A percentile compares a stretch with the other conserved stretches of the same genome.
phyloP scores from a whole-genome alignment of 441 rosid genomes.

The Erodium texanum region DNA sequence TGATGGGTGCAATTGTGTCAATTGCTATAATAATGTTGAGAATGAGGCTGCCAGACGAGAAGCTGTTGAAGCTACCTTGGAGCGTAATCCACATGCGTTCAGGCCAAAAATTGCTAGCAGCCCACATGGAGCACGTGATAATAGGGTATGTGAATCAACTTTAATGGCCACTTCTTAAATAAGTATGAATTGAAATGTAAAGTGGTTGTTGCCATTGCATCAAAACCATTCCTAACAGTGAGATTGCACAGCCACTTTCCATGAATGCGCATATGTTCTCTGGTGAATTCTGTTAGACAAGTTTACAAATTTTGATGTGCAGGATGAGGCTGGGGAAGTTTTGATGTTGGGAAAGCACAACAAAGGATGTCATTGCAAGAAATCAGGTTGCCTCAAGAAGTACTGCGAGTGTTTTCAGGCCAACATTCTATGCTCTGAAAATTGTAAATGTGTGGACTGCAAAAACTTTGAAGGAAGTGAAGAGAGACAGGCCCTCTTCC shows the following conservation, averaged over 20 bases:
- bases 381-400: constrained; percentile 93
- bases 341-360: too few species aligned
- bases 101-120: constrained; percentile 85
- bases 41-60: constrained; percentile 64
- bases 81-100: constrained; percentile 81
- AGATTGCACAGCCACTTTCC: too few species aligned
- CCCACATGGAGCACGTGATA: constrained; percentile 61
- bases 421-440: constrained; percentile 82
- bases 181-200: too few species aligned
- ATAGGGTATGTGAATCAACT: too few species aligned
- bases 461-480: constrained; percentile 59
- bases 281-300: too few species aligned
- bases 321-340: too few species aligned
- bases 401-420: constrained; percentile 97
- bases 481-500: constrained; percentile 68
- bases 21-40: constrained; percentile 72
- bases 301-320: too few species aligned
- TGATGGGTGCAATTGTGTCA: constrained; percentile 76
- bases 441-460: constrained; percentile 85
- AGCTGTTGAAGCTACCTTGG: constrained; percentile 62
- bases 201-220: too few species aligned
- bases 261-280: too few species aligned
- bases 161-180: too few species aligned
- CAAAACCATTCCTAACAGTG: too few species aligned
- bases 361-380: constrained; percentile 95